These are phyloP conservation scores for Rhizopus stolonifer DNA, from an alignment of 371 early-diverging fungal species.

Conservation along the genomic window DNA sequence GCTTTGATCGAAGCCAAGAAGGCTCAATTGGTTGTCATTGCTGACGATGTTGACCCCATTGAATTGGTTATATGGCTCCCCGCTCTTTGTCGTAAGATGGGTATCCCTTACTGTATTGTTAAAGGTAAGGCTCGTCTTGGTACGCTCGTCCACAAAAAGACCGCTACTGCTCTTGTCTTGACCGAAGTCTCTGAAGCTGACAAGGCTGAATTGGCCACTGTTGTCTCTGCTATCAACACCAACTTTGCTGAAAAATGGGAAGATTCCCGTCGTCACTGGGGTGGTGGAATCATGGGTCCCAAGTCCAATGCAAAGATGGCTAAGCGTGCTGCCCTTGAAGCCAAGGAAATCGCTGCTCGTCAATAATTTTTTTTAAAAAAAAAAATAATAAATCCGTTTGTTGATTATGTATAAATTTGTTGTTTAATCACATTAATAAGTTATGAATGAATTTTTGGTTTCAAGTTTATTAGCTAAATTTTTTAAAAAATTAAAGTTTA, in stretches of 20 bases:
- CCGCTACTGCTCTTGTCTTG: conserved; percentile 93
- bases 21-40: too few species aligned
- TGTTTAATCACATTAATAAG: too few species aligned
- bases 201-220: conserved; percentile 85
- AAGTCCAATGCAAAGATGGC: conserved; percentile 85
- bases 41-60: conserved; percentile 81
- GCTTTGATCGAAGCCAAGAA: conserved; percentile 34
- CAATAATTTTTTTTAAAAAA: conserved; percentile 28
- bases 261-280: too few species aligned
- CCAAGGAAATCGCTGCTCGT: conserved; percentile 64
- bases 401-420: background rate
- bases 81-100: conserved; percentile 99
- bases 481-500: too few species aligned
- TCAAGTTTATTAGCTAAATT: too few species aligned
- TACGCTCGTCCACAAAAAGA: too few species aligned
- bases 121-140: conserved; percentile 78
- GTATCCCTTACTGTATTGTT: conserved; percentile 99
- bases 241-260: too few species aligned
- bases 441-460: too few species aligned
- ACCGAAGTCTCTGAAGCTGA: conserved; percentile 96
- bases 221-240: conserved; percentile 52
- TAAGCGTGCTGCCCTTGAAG: conserved; percentile 76
- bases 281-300: conserved; percentile 68
- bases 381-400: background rate
- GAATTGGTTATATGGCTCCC: conserved; percentile 99